Base-by-base conservation (phyloP, 495 filamentous ascomycete species). In the Usnea hakonensis region DNA sequence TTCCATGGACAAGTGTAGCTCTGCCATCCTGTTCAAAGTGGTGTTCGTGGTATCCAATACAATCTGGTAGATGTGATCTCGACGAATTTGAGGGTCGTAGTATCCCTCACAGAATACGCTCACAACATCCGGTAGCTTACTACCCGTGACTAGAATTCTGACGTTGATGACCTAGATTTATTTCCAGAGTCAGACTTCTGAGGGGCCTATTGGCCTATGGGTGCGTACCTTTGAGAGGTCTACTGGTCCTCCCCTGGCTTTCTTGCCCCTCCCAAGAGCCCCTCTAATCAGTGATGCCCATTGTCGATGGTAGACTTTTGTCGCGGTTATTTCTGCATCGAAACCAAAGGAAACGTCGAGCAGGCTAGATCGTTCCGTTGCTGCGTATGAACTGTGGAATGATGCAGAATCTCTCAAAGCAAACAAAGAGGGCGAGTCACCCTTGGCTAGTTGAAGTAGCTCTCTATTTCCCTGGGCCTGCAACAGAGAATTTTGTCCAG, bases 401-500 rank as follows among this genome's bases (percentile, higher is more conserved):
- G 57, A 64, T 14, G 26, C 32, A n/a, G 48, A 26, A 16, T 61
- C 57, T 26, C n/a, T 43, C 19, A 60, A 9, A 13, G 16, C 16
- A 19, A 64, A 37, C 19, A 64, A 36, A 10, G 63, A 64, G 19
- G 63, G 61, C 10, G 63, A 57, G 17, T 54, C 43, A 30, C 56
- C 57, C 28, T 59, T 53, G 19, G 56, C 48, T 40, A 40, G 56
- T n/a, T 56, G 32, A 6, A 64, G 28, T 5, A 59, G 30, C n/a
- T 50, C 19, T 43, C 63, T 35, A 19, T 7, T 60, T 8, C 30
- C 10, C 16, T 32, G 11, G 6, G 28, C 6, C 48, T 58, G 54
- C 26, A 69, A n/a, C 0, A 68, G n/a, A 2, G 26, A 36, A 8
- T 35, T 16, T 30, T 68, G 68, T 28, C 64, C 55, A 8, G 43